Conservation (phyloP, 1,284 basidiomycete genomes). For the Bjerkandera adusta region DNA sequence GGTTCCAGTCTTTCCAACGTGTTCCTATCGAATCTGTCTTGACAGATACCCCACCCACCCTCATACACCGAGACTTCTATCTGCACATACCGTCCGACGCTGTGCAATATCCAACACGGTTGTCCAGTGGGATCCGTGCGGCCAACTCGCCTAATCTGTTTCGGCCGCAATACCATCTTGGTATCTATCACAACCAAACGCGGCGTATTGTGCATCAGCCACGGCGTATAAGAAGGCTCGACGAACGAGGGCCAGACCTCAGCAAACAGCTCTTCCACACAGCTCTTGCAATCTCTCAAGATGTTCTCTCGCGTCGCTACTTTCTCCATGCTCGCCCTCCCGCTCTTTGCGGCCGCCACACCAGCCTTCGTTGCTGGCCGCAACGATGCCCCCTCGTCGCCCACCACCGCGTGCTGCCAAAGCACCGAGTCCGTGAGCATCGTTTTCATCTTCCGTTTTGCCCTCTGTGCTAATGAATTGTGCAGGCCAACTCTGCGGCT, state of each 20-base stretch:
- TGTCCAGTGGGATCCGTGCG: too few relatives aligned
- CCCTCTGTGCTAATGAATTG: not conserved
- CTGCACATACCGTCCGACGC: too few relatives aligned
- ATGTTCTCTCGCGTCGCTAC: conserved; percentile 13
- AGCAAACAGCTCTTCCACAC: conserved; percentile 6
- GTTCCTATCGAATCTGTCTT: too few relatives aligned
- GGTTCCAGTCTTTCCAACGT: too few relatives aligned
- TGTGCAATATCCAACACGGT: too few relatives aligned
- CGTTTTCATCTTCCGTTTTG: not conserved
- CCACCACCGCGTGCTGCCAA: conserved; percentile 8
- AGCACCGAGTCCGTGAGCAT: conserved; percentile 2
- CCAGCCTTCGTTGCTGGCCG: conserved; percentile 8
- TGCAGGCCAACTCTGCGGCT: conserved; percentile 5
- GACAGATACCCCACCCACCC: too few relatives aligned
- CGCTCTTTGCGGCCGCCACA: conserved; percentile 15
- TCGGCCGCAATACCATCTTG: too few relatives aligned
- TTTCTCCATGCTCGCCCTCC: conserved; percentile 9
- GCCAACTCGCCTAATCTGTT: too few relatives aligned
- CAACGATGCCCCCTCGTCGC: not conserved
- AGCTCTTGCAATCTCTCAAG: conserved; percentile 6
- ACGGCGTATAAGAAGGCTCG: conserved; percentile 2
- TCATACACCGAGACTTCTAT: too few relatives aligned
- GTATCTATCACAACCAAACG: too few relatives aligned
- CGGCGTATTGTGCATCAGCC: too few relatives aligned
- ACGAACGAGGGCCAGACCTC: not conserved